Evolutionary conservation across 2,329 filamentous ascomycete species (phyloP), one percentile per base, ranked within the genome.

Genomic region (Phoma herbarum): DNA sequence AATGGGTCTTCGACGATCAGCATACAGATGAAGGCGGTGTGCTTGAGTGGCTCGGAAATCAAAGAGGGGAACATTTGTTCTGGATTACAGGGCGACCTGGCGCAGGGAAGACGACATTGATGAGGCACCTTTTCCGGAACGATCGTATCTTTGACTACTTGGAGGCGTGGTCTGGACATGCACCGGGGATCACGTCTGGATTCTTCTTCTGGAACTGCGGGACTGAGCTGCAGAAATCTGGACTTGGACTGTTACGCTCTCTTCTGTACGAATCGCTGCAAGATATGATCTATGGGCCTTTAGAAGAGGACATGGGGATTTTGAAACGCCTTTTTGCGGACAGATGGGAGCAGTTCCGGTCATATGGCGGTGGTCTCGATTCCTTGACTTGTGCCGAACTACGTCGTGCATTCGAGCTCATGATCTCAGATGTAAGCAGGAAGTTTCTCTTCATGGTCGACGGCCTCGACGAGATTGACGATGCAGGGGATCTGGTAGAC

Each of bases 31-130:
- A 59, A 26, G 65, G 54, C 4, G 65, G 62, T 2, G 63, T 75
- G 23, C 57, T 73, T 16, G 64, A 71, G 26, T 75, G 72, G 72
- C 59, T 75, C 25, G 67, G 67, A 0, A 65, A 65, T 22, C 62
- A 55, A 14, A 63, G 61, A 18, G 71, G 70, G 9, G 65, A 70
- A 29, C 69, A 69, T 47, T 52, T 75, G 3, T 75, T 71, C 44
- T 75, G 70, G 72, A 52, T 75, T 14, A 71, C 69, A n/a, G 72
- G 71, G 12, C 69, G 82, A 31, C 76, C 81, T 3, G 81, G 81
- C 0, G 79, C 79, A 0, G 81, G 81, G 0, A 83, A 83, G 59
- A 82, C 79, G 0, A 82, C 80, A 0, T 69, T 83, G 1, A 81
- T 82, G 69, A 77, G 78, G 20, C 76, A 77, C 33, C 50, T 72